These are phyloP conservation scores for Juglanconis oblonga DNA, from an alignment of 2,329 filamentous ascomycete species.

Conservation along the genomic window DNA sequence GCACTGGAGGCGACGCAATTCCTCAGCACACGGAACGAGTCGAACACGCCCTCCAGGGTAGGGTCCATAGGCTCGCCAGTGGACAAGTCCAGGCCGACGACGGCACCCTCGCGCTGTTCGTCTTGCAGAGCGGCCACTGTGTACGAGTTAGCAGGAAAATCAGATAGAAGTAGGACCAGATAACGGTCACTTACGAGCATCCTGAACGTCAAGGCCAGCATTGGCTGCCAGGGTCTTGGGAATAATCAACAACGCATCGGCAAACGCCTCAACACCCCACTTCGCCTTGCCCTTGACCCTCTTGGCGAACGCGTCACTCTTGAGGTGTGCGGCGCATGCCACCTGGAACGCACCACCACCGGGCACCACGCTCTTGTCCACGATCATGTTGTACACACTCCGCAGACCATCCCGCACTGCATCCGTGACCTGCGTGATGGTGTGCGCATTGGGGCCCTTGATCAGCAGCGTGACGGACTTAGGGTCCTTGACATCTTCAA, in stretches of 20 bases:
- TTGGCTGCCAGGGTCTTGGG: slow-evolving; percentile 97
- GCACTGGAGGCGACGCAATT: slow-evolving; percentile 93
- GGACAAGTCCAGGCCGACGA: slow-evolving; percentile 81
- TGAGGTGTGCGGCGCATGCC: slow-evolving; percentile 82
- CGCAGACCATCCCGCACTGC: slow-evolving; percentile 92
- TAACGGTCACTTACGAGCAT: slow-evolving; percentile 66
- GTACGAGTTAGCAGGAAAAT: slow-evolving; percentile 13
- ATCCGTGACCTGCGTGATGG: slow-evolving; percentile 94
- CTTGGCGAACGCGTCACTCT: slow-evolving; percentile 81
- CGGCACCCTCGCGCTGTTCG: slow-evolving; percentile 77
- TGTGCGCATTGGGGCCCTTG: slow-evolving; percentile 96
- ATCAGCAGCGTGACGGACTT: slow-evolving; percentile 98
- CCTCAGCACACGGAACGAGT: slow-evolving; percentile 91
- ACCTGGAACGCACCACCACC: slow-evolving; percentile 96
- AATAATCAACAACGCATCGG: slow-evolving; percentile 90
- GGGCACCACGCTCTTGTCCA: slow-evolving; percentile 93
- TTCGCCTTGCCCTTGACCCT: slow-evolving; percentile 97
- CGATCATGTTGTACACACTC: slow-evolving; percentile 99
- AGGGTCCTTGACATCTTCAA: slow-evolving; percentile 97
- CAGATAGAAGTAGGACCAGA: not conserved
- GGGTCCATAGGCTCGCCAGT: slow-evolving; percentile 95
- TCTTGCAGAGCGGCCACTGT: slow-evolving; percentile 83
- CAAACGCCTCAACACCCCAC: slow-evolving; percentile 91
- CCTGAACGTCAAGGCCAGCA: slow-evolving; percentile 93
- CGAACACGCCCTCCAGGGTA: slow-evolving; percentile 85